phyloP scores from a whole-genome alignment of 495 filamentous ascomycete genomes.

The Evernia prunastri region DNA sequence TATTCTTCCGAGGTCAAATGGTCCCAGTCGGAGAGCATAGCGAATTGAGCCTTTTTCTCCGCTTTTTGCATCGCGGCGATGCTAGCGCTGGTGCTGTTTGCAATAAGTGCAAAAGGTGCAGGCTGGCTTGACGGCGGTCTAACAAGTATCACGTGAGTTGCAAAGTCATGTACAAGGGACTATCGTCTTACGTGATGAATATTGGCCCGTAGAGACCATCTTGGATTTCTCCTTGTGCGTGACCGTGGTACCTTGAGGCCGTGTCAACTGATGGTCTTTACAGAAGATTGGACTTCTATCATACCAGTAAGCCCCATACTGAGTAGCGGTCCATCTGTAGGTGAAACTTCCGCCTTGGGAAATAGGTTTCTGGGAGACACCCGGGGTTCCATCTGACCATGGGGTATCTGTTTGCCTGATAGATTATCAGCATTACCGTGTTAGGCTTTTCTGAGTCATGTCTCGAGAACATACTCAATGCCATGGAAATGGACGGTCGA shows the following conservation, averaged over 20 bases:
- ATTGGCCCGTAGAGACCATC: conserved; percentile 51
- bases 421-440: conserved; percentile 5
- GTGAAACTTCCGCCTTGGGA: conserved; percentile 37
- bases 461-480: conserved; percentile 15
- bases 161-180: not conserved
- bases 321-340: conserved; percentile 44
- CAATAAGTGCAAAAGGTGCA: conserved; percentile 44
- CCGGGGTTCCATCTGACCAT: conserved; percentile 48
- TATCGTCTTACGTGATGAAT: conserved; percentile 33
- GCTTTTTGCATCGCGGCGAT: conserved; percentile 42
- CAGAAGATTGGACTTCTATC: not conserved
- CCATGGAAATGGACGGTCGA: conserved; percentile 51
- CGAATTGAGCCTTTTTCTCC: conserved; percentile 37
- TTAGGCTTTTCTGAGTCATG: no score
- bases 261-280: conserved; percentile 22
- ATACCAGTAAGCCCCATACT: conserved; percentile 46
- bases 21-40: conserved; percentile 52
- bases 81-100: conserved; percentile 30
- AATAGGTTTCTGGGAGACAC: conserved; percentile 42
- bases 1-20: conserved; percentile 45
- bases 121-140: conserved; percentile 35
- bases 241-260: conserved; percentile 47
- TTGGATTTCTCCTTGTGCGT: conserved; percentile 40
- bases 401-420: conserved; percentile 38
- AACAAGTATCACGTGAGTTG: conserved; percentile 13